Evolutionary conservation across 192 early-diverging fungal species (phyloP).

Genomic region (Coemansia sp.): DNA sequence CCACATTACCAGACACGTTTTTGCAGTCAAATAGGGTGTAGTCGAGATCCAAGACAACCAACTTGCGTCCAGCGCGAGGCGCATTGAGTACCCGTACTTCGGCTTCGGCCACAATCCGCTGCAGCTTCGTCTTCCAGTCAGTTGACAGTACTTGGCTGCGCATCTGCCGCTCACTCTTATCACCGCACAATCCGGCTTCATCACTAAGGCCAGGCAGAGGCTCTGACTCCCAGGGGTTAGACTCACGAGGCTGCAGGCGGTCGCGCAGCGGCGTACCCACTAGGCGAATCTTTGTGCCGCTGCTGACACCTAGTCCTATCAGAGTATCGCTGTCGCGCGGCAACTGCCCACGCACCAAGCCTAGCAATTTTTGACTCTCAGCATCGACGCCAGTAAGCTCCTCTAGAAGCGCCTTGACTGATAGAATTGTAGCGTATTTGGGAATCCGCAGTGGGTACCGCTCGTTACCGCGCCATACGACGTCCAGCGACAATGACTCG

Average conservation of each 20-base stretch:
- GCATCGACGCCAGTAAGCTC: slow-evolving; percentile 67
- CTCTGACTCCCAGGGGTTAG: neutral
- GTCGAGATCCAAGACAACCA: slow-evolving; percentile 77
- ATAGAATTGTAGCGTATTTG: slow-evolving; percentile 42
- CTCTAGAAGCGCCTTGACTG: slow-evolving; percentile 49
- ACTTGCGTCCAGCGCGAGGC: slow-evolving; percentile 56
- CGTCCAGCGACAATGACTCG: slow-evolving; percentile 28
- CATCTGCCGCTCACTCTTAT: neutral
- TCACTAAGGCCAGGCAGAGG: neutral
- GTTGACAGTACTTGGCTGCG: slow-evolving; percentile 19
- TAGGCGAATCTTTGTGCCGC: slow-evolving; percentile 33
- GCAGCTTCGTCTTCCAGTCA: slow-evolving; percentile 13
- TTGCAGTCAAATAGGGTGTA: slow-evolving; percentile 78
- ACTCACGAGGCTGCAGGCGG: slow-evolving; percentile 10
- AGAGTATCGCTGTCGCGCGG: slow-evolving; percentile 52
- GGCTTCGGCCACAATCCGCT: neutral
- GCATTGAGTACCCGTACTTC: slow-evolving; percentile 34
- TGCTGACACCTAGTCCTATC: slow-evolving; percentile 15
- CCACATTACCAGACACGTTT: slow-evolving; percentile 56
- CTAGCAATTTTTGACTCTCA: slow-evolving; percentile 69
- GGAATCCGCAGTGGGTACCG: slow-evolving; percentile 32
- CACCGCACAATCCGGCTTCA: neutral
- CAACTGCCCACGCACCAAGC: slow-evolving; percentile 64
- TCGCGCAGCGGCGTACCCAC: slow-evolving; percentile 36
- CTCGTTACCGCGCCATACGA: slow-evolving; percentile 37